Conservation (phyloP, 2,329 filamentous ascomycete species). For the Fusarium abutilonis region DNA sequence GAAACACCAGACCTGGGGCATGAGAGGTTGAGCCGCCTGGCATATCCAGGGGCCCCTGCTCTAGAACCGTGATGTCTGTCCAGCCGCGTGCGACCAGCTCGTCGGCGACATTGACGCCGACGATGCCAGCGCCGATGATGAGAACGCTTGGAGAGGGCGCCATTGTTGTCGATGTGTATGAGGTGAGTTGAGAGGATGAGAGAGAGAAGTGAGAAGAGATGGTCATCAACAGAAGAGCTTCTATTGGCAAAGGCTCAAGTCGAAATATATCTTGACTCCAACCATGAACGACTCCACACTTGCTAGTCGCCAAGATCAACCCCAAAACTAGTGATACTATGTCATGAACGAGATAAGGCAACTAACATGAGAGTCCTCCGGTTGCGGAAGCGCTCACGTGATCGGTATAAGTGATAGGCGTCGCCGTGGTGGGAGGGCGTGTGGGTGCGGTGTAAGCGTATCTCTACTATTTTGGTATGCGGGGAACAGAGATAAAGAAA, state of each 20-base stretch:
- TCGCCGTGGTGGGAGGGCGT: slow-evolving; percentile 25
- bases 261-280: slow-evolving; percentile 33
- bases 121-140: slow-evolving; percentile 71
- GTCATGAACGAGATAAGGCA: slow-evolving; percentile 36
- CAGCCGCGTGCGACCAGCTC: slow-evolving; percentile 71
- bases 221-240: slow-evolving; percentile 21
- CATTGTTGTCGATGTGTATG: slow-evolving; percentile 20
- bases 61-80: slow-evolving; percentile 70
- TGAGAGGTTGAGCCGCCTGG: slow-evolving; percentile 73
- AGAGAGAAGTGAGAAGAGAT: slow-evolving; percentile 9
- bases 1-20: slow-evolving; percentile 71
- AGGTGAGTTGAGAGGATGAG: neutral
- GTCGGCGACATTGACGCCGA: slow-evolving; percentile 71
- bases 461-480: slow-evolving; percentile 19
- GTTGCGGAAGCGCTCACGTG: slow-evolving; percentile 38
- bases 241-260: slow-evolving; percentile 31
- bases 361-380: slow-evolving; percentile 34
- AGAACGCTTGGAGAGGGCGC: slow-evolving; percentile 57
- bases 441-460: slow-evolving; percentile 6
- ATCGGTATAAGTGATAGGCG: slow-evolving; percentile 15
- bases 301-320: slow-evolving; percentile 14
- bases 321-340: slow-evolving; percentile 15
- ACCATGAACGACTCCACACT: slow-evolving; percentile 24
- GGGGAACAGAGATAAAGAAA: slow-evolving; percentile 30
- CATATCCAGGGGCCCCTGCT: slow-evolving; percentile 70